phyloP scores from a whole-genome alignment of 805 yeast genomes.

The Komagataella pseudopastoris region DNA sequence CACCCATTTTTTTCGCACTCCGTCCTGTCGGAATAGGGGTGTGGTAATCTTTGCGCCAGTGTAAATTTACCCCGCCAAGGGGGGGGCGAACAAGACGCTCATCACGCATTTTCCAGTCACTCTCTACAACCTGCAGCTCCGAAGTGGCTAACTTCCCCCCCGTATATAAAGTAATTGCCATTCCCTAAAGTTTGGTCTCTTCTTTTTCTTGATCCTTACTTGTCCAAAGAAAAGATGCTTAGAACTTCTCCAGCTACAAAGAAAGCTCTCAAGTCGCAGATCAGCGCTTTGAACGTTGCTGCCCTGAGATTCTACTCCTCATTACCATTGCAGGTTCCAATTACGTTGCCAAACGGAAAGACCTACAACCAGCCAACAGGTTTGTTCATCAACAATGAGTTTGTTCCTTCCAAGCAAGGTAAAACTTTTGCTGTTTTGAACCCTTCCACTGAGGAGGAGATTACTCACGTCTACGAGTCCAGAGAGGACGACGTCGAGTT shows the following conservation, averaged over 20 bases:
- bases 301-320: constrained; percentile 11
- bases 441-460: constrained; percentile 61
- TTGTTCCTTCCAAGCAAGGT: constrained; percentile 38
- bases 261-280: background rate
- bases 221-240: background rate
- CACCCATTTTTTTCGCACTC: background rate
- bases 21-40: background rate
- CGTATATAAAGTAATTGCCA: background rate
- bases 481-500: constrained; percentile 63
- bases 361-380: constrained; percentile 37
- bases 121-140: background rate
- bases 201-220: background rate
- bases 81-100: background rate
- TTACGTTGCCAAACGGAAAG: constrained; percentile 55
- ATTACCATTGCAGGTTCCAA: constrained; percentile 28
- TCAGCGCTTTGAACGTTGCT: background rate
- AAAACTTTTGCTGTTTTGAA: constrained; percentile 51
- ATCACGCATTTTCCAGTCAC: background rate
- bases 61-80: background rate
- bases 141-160: background rate
- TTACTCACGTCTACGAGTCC: constrained; percentile 63
- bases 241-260: background rate
- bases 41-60: background rate
- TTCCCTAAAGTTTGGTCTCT: background rate
- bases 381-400: constrained; percentile 51